A percentile compares a stretch with the other conserved stretches of the same genome.
Evolutionary conservation across 208 protist genomes (phyloP).

Genomic region (Naegleria gruberi): DNA sequence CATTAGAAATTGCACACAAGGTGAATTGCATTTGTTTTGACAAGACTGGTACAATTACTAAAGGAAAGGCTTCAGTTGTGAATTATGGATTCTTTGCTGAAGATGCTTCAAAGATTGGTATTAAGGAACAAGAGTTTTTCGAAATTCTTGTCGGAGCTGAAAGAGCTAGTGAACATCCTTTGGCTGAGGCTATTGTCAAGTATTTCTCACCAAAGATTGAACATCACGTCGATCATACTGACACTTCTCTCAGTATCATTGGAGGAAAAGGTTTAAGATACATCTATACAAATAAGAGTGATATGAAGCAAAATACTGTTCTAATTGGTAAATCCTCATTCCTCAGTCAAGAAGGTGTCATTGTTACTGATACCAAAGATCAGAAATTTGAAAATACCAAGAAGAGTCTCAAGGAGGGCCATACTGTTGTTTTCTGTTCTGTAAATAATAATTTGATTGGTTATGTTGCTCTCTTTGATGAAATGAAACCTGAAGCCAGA

Average conservation of each 20-base stretch:
- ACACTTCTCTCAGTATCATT: not conserved
- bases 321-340: not conserved
- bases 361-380: not conserved
- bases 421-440: not conserved
- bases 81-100: not conserved
- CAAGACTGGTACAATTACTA: conserved; percentile 95
- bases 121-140: conserved; percentile 3
- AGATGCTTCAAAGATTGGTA: not conserved
- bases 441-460: not conserved
- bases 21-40: conserved; percentile 80
- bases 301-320: not conserved
- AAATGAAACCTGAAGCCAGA: not conserved
- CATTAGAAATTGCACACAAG: conserved; percentile 68
- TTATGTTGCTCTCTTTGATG: not conserved
- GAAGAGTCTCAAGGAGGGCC: not conserved
- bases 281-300: not conserved
- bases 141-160: not conserved
- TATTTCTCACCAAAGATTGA: not conserved
- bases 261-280: not conserved
- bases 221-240: not conserved
- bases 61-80: conserved; percentile 52
- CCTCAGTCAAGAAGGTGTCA: not conserved
- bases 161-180: not conserved
- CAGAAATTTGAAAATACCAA: not conserved
- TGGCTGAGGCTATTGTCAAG: not conserved